Percentiles rank a stretch among this genome's conserved stretches.
Evolutionary conservation across 2,329 filamentous ascomycete species (phyloP).

Genomic region (Capronia epimyces): DNA sequence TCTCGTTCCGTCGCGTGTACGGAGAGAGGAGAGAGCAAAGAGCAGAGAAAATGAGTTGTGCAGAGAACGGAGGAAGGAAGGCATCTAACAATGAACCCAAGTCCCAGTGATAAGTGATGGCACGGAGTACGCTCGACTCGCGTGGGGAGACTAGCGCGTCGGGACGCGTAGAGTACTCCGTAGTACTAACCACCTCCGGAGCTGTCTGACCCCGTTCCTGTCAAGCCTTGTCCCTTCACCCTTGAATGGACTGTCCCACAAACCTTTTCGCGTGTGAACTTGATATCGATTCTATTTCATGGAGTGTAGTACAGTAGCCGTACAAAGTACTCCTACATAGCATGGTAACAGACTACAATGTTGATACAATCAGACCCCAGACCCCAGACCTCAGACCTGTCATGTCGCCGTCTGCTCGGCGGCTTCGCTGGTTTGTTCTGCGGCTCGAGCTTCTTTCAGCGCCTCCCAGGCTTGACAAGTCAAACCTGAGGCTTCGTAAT

Average conservation of each 20-base stretch:
- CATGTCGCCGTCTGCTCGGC: neutral
- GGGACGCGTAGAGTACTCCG: conserved; percentile 2
- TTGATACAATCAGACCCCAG: neutral
- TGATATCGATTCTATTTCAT: too few species aligned
- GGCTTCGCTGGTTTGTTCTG: neutral
- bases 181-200: neutral
- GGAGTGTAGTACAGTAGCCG: too few species aligned
- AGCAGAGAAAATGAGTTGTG: neutral
- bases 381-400: neutral
- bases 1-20: too few species aligned
- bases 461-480: conserved; percentile 49
- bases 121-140: too few species aligned
- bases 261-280: too few species aligned
- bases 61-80: too few species aligned
- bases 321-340: too few species aligned
- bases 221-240: conserved; percentile 4
- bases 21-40: neutral
- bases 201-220: too few species aligned
- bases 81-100: too few species aligned
- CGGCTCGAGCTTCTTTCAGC: conserved; percentile 6
- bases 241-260: too few species aligned
- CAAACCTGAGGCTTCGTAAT: conserved; percentile 45
- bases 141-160: conserved; percentile 9
- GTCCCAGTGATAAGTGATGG: too few species aligned
- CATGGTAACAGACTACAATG: neutral